phyloP scores from a whole-genome alignment of 257 asterid species.

The Solanum pinnatisectum region DNA sequence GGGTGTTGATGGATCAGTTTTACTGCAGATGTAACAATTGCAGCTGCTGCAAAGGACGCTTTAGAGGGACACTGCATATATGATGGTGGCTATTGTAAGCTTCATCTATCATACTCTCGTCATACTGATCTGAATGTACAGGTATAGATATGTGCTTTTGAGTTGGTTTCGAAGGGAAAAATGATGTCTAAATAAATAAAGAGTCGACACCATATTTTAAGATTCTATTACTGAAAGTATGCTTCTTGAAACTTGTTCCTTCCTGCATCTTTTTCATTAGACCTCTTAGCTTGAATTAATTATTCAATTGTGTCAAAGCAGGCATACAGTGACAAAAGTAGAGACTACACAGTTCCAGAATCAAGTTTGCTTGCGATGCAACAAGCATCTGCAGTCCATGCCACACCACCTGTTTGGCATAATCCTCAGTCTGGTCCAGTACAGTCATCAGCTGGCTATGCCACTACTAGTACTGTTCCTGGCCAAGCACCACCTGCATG shows the following conservation, averaged over 20 bases:
- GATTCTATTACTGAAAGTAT: constrained; percentile 13
- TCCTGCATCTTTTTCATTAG: neutral
- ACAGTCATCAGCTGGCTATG: constrained; percentile 26
- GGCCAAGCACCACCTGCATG: constrained; percentile 33
- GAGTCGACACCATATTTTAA: neutral
- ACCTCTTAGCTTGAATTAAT: neutral
- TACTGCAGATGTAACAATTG: constrained; percentile 54
- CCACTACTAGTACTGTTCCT: constrained; percentile 15
- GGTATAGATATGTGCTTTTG: constrained; percentile 46
- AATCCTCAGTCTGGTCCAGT: constrained; percentile 26
- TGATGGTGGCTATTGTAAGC: constrained; percentile 99
- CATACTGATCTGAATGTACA: constrained; percentile 92
- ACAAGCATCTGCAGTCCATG: constrained; percentile 24
- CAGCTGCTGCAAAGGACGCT: constrained; percentile 63
- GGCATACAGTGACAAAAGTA: constrained; percentile 82
- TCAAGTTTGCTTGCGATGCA: constrained; percentile 36
- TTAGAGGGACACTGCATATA: constrained; percentile 90
- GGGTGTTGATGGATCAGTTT: neutral
- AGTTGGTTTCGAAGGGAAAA: neutral
- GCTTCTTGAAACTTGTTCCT: constrained; percentile 12
- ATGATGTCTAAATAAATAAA: neutral
- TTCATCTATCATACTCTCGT: constrained; percentile 94
- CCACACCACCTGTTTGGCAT: constrained; percentile 29
- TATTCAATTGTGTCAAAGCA: constrained; percentile 6
- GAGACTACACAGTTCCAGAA: constrained; percentile 64